Conservation (phyloP, 371 early-diverging fungal species). For the Globomyces sp. region DNA sequence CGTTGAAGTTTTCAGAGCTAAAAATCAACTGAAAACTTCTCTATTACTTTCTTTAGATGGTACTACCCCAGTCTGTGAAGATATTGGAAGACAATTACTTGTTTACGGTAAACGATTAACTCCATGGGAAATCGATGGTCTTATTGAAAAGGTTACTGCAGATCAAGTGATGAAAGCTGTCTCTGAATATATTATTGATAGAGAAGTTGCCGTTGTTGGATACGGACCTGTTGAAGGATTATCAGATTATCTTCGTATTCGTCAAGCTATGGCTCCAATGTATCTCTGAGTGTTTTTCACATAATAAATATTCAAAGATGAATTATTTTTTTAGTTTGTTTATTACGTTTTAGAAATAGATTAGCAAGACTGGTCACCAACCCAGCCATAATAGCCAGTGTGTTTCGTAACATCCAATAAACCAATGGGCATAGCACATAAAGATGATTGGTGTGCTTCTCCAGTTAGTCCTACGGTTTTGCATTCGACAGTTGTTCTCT, state of each 20-base stretch:
- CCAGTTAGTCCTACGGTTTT: no score
- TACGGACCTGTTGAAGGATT: conserved; percentile 86
- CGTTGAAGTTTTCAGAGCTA: conserved; percentile 93
- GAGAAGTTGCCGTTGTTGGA: conserved; percentile 88
- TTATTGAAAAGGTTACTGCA: conserved; percentile 79
- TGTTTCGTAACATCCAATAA: not conserved
- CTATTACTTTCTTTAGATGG: conserved; percentile 89
- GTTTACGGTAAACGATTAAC: conserved; percentile 85
- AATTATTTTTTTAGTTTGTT: no score
- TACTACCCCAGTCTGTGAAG: conserved; percentile 91
- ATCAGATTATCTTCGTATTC: conserved; percentile 87
- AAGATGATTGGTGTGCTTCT: no score
- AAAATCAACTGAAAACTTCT: conserved; percentile 95
- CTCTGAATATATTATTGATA: conserved; percentile 82
- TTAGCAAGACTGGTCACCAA: no score
- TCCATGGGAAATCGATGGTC: conserved; percentile 76
- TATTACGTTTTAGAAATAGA: no score
- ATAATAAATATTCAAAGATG: not conserved
- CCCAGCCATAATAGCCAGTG: conserved; percentile 3
- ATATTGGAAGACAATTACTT: conserved; percentile 95
- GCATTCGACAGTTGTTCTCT: no score
- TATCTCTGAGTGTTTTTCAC: conserved; percentile 26
- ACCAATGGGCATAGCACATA: no score
- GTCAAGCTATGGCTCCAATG: conserved; percentile 54
- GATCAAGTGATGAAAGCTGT: conserved; percentile 87